These are phyloP conservation scores for Sporothrix phasma DNA, from an alignment of 2,329 filamentous ascomycete species.

Conservation along the genomic window DNA sequence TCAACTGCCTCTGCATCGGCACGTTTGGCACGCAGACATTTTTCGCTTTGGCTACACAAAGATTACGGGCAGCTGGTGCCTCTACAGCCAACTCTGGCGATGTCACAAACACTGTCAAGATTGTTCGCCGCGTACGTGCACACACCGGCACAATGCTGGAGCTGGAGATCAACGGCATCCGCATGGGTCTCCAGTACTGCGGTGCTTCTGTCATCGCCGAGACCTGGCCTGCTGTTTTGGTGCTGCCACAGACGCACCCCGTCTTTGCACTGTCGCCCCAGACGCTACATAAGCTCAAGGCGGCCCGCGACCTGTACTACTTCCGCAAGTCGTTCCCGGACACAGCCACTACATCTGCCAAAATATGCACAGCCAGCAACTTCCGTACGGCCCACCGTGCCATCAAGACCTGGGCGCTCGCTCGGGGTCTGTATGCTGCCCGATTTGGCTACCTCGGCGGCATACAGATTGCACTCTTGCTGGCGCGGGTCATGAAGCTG, in stretches of 20 bases:
- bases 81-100: constrained; percentile 6
- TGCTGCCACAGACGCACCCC: constrained; percentile 39
- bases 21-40: constrained; percentile 51
- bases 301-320: constrained; percentile 52
- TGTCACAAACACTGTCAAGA: constrained; percentile 29
- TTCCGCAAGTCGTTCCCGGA: constrained; percentile 51
- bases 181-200: constrained; percentile 58
- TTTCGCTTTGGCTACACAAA: constrained; percentile 47
- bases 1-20: constrained; percentile 57
- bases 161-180: constrained; percentile 46
- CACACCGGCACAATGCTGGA: constrained; percentile 55
- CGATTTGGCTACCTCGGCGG: constrained; percentile 57
- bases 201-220: constrained; percentile 46
- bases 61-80: constrained; percentile 34
- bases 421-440: constrained; percentile 53
- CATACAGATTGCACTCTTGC: constrained; percentile 53
- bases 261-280: constrained; percentile 46
- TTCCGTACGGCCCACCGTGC: constrained; percentile 51
- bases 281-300: constrained; percentile 53
- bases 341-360: constrained; percentile 26
- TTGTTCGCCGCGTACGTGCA: constrained; percentile 49
- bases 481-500: constrained; percentile 50
- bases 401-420: constrained; percentile 52
- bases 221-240: constrained; percentile 39
- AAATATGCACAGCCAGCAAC: constrained; percentile 28